Evolutionary conservation across 805 yeast genomes (phyloP).

Genomic region (Diddensiella caesifluorescens): DNA sequence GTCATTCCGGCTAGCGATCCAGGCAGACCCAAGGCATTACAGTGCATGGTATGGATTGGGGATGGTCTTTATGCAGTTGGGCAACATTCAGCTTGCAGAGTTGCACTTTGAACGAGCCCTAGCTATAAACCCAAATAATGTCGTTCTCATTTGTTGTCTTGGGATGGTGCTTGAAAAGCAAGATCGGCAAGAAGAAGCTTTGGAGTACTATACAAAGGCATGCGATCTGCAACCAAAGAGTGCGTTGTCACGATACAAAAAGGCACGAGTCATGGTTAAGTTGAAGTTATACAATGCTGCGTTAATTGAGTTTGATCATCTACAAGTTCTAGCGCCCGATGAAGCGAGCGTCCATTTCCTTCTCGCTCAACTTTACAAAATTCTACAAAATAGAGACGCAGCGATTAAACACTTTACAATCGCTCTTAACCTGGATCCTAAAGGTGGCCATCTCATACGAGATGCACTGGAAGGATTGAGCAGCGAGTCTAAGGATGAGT

Average conservation of each 20-base stretch:
- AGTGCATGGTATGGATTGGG: constrained; percentile 96
- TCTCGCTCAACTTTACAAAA: constrained; percentile 79
- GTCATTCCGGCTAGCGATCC: constrained; percentile 71
- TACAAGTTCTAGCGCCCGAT: constrained; percentile 79
- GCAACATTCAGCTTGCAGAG: constrained; percentile 78
- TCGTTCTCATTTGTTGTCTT: constrained; percentile 83
- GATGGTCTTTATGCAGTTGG: constrained; percentile 82
- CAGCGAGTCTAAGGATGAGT: no score
- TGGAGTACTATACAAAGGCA: constrained; percentile 78
- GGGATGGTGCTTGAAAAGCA: constrained; percentile 87
- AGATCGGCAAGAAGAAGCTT: constrained; percentile 62
- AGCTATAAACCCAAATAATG: constrained; percentile 83
- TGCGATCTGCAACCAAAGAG: constrained; percentile 77
- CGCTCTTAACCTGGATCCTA: constrained; percentile 88
- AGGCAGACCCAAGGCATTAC: constrained; percentile 76
- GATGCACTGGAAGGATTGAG: constrained; percentile 66
- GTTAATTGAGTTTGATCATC: constrained; percentile 62
- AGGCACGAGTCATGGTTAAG: constrained; percentile 72
- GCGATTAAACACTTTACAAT: constrained; percentile 84
- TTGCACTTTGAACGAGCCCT: constrained; percentile 83
- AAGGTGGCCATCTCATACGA: constrained; percentile 77
- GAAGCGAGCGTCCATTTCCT: constrained; percentile 91
- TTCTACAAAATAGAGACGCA: constrained; percentile 62
- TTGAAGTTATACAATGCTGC: constrained; percentile 71
- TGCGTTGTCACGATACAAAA: constrained; percentile 81